Base-by-base conservation (phyloP, 1,284 basidiomycete genomes). In the Ustilago nuda region DNA sequence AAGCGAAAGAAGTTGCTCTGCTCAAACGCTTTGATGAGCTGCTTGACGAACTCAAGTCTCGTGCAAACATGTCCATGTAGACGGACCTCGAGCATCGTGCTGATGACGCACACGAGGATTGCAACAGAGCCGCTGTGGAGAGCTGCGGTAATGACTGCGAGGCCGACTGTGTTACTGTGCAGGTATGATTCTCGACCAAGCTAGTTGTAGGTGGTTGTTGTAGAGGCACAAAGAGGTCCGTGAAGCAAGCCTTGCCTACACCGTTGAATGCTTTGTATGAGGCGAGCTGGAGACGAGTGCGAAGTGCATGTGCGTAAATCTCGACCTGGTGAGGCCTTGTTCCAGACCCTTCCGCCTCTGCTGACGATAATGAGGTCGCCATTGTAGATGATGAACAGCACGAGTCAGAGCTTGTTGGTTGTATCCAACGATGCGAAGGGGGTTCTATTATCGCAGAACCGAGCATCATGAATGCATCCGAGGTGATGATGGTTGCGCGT, bases 31-130 rank as follows among this genome's bases (percentile, higher is more conserved):
- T 73, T 0, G 70, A 56, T 2, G 67, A 59, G 5, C 32, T 33
- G n/a, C n/a, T n/a, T n/a, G n/a, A n/a, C n/a, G n/a, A n/a, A 15
- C 60, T 51, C 37, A 77, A 77, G 55, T 77, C 67, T 45, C 64
- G 61, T 15, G 71, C 75, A 39, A 77, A 77, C 55, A 77, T 77
- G 45, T 77, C 75, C 7, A 72, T 9, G 53, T 77, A 77, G 52
- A 77, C 64, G 8, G 71, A 73, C 8, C 64, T 46, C 7, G 57
- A 64, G 27, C 66, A 66, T 13, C 66, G 61, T n/a, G 66, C 37
- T 1, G 69, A 69, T 2, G 73, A 76, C 32, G 63, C 60, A 9
- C 66, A 76, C 3, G 61, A 68, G 2, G 61, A 66, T 54, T 70
- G 75, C 12, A 71, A 77, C 30, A 69, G 39, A 2, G 66, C 66